These are phyloP conservation scores for Echeveria elegans DNA, from an alignment of 164 flowering plant species.

Conservation along the genomic window DNA sequence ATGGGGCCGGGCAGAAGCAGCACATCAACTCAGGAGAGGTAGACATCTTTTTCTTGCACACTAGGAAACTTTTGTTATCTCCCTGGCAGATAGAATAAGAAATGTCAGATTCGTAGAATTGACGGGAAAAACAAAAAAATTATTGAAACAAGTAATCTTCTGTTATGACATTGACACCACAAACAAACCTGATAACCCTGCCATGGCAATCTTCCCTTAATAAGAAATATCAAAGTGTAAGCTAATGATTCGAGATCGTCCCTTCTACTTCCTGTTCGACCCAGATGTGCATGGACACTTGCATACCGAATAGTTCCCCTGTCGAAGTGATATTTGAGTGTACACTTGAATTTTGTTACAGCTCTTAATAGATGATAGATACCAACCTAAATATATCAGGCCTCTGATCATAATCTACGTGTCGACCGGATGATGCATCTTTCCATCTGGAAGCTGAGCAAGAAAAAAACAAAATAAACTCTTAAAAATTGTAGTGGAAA, in stretches of 20 bases:
- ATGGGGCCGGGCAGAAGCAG: slow-evolving; percentile 36
- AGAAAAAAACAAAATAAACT: background rate
- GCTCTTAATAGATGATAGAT: background rate
- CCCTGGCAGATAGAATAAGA: slow-evolving; percentile 31
- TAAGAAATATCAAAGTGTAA: slow-evolving; percentile 51
- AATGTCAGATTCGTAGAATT: background rate
- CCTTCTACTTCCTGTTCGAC: slow-evolving; percentile 58
- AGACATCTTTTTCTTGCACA: slow-evolving; percentile 52
- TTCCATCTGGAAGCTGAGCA: slow-evolving; percentile 46
- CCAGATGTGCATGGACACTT: slow-evolving; percentile 64
- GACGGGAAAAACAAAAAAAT: too few relatives aligned
- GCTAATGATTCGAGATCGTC: slow-evolving; percentile 64
- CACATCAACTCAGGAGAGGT: slow-evolving; percentile 45
- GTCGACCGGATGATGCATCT: slow-evolving; percentile 34
- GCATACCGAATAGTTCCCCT: slow-evolving; percentile 69
- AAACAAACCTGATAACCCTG: slow-evolving; percentile 26
- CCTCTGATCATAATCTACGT: slow-evolving; percentile 57
- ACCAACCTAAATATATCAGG: slow-evolving; percentile 61
- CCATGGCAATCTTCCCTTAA: slow-evolving; percentile 51
- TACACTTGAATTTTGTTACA: background rate
- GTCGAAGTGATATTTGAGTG: slow-evolving; percentile 9
- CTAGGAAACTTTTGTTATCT: slow-evolving; percentile 55
- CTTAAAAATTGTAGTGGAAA: background rate
- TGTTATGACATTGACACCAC: slow-evolving; percentile 3
- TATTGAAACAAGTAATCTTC: background rate